Evolutionary conservation across 2,329 filamentous ascomycete genomes (phyloP).

Genomic region (Scytalidium sp.): DNA sequence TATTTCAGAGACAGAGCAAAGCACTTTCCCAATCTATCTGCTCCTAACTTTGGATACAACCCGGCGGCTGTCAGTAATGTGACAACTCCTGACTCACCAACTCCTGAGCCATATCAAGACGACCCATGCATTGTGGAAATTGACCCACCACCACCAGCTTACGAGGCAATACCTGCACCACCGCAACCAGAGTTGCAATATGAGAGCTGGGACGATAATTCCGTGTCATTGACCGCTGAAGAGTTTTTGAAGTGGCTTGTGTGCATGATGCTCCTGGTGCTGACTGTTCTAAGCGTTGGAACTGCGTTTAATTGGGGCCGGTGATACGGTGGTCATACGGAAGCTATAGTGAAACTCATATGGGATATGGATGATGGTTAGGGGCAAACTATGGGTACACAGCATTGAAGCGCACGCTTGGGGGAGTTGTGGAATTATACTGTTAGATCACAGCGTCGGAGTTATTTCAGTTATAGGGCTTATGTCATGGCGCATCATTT

Average conservation of each 20-base stretch:
- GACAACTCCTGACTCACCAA: conserved; percentile 2
- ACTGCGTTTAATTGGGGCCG: conserved; percentile 25
- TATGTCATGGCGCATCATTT: not conserved
- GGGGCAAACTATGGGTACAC: no score
- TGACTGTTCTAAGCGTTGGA: conserved; percentile 22
- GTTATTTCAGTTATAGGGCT: no score
- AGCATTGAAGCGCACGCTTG: no score
- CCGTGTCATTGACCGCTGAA: conserved; percentile 17
- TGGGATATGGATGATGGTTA: no score
- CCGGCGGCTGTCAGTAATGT: conserved; percentile 1
- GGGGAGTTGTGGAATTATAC: no score
- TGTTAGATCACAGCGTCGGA: not conserved
- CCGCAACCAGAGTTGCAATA: conserved; percentile 15
- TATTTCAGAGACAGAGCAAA: conserved; percentile 17
- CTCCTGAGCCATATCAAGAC: conserved; percentile 22
- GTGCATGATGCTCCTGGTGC: conserved; percentile 23
- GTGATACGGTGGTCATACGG: not conserved
- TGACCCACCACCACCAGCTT: conserved; percentile 20
- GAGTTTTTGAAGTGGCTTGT: conserved; percentile 27
- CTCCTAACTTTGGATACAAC: conserved; percentile 2
- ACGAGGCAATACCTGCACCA: conserved; percentile 19
- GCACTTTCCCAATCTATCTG: not conserved
- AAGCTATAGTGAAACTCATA: not conserved
- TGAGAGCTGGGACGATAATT: conserved; percentile 15
- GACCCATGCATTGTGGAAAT: conserved; percentile 23